Evolutionary conservation across 1,284 basidiomycete genomes (phyloP).

Genomic region (Rhodotorula sp.): DNA sequence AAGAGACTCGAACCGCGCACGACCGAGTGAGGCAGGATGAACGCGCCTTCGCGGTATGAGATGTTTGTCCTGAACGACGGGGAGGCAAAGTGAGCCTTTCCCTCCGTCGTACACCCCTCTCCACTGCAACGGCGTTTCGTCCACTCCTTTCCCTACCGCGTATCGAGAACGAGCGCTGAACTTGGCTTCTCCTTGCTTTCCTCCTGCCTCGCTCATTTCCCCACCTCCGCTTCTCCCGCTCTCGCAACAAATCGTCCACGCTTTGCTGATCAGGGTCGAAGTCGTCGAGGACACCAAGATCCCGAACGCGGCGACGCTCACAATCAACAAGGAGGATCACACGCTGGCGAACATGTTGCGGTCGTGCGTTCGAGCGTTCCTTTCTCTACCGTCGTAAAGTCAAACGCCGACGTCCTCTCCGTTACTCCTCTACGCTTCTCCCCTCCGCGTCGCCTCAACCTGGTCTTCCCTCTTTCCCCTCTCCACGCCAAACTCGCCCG

Average conservation of each 20-base stretch:
- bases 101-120: background rate
- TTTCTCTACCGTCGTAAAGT: background rate
- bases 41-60: conserved; percentile 89
- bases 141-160: background rate
- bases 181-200: background rate
- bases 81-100: conserved; percentile 77
- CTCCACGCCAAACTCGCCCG: background rate
- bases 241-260: no score
- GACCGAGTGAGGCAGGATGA: conserved; percentile 58
- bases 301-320: conserved; percentile 91
- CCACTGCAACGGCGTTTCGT: background rate
- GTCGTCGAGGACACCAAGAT: conserved; percentile 95
- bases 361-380: conserved; percentile 61
- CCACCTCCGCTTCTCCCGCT: background rate
- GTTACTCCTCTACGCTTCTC: no score
- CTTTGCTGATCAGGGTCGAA: conserved; percentile 72
- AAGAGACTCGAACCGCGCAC: conserved; percentile 25
- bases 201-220: background rate
- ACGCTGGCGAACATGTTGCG: conserved; percentile 95
- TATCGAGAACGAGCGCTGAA: conserved; percentile 1
- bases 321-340: conserved; percentile 94
- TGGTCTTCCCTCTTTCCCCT: background rate
- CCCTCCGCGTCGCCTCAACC: no score
- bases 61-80: conserved; percentile 87
- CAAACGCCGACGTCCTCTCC: no score